Evolutionary conservation across 2,329 filamentous ascomycete species (phyloP), one percentile per base, ranked within the genome.

Genomic region (Elsinoe fawcettii): DNA sequence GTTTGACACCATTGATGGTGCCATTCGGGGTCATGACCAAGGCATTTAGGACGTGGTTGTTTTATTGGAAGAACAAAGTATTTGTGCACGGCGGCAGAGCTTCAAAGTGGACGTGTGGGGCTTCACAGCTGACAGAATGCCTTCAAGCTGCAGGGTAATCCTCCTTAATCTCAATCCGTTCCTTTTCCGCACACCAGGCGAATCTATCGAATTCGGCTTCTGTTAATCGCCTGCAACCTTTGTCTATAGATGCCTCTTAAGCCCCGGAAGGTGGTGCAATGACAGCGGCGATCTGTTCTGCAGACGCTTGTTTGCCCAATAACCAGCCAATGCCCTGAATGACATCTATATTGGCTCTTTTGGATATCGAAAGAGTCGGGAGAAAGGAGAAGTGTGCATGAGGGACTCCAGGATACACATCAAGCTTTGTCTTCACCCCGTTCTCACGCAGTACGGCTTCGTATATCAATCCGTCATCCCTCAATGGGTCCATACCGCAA

Each of bases 381-480:
- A 71, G 64, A 55, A 69, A 67, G 30, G 61, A 60, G 47, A 64
- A 66, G 51, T 80, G 62, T 64, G 70, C 71, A 65, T 77, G 75
- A 6, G 73, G 73, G 55, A 74, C 66, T 0, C 74, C 75, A 0
- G 67, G 60, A 62, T 73, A 77, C 5, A 75, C 63, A 60, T 78
- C 72, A 11, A 79, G 37, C 51, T 68, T 71, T 1, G 77, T 79
- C 61, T 69, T 63, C 6, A 79, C 68, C 4, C 67, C 72, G 1
- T 75, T 71, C 55, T 76, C 74, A 30, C 71, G 67, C 58, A 82
- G 62, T 2, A 76, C 63, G 37, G 71, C 65, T 60, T 80, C 78
- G 60, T 80, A 82, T 0, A 81, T 74, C 46, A 82, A 60, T 0
- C 69, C 76, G 56, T 81, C 79, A 58, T 83, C 80, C 3, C 80